Conservation (phyloP, 305 asterid species). For the Nicotiana rustica region DNA sequence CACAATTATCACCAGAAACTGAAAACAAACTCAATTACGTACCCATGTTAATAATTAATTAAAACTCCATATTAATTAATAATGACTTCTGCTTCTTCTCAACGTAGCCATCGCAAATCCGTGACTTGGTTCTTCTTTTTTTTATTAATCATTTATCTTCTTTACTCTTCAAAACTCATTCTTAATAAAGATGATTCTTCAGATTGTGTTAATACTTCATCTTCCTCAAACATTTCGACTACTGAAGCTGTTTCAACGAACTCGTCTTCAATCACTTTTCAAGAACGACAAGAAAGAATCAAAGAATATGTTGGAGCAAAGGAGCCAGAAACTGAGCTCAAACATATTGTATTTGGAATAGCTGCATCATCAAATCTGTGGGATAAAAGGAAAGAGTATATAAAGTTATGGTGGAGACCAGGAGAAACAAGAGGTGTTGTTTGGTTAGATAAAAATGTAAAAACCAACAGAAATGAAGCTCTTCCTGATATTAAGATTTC, state of each 20-base stretch:
- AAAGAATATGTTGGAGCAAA: neutral
- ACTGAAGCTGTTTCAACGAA: neutral
- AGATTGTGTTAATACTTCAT: neutral
- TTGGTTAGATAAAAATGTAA: slow-evolving; percentile 65
- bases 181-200: slow-evolving; percentile 46
- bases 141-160: slow-evolving; percentile 55
- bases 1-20: neutral
- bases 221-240: slow-evolving; percentile 21
- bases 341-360: slow-evolving; percentile 71
- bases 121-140: slow-evolving; percentile 52
- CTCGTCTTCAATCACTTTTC: neutral
- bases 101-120: slow-evolving; percentile 44
- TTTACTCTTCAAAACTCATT: slow-evolving; percentile 69
- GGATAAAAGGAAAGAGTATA: slow-evolving; percentile 74
- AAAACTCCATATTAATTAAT: neutral
- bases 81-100: slow-evolving; percentile 39
- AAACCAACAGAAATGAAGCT: slow-evolving; percentile 36
- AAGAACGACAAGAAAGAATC: slow-evolving; percentile 25
- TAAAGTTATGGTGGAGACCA: slow-evolving; percentile 85
- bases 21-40: neutral
- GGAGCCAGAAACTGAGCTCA: slow-evolving; percentile 44
- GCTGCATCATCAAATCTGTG: slow-evolving; percentile 87
- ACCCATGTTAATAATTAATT: neutral
- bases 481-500: slow-evolving; percentile 71
- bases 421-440: slow-evolving; percentile 79